These are phyloP conservation scores for Ilex paraguariensis DNA, from an alignment of 305 asterid genomes.

Conservation along the genomic window DNA sequence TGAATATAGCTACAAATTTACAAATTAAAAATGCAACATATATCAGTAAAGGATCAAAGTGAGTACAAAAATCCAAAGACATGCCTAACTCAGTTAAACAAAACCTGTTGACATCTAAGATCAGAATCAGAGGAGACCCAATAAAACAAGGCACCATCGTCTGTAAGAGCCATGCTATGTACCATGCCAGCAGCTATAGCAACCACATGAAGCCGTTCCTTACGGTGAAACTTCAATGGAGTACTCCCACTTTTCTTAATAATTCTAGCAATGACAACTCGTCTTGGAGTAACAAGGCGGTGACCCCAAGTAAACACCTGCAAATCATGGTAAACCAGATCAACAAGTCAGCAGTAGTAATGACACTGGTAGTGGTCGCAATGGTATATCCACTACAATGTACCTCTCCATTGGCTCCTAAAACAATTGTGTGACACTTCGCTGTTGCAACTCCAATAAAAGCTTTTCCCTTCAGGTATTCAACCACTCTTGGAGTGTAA, in stretches of 20 bases:
- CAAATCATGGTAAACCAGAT: slow-evolving; percentile 14
- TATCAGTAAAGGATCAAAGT: not conserved
- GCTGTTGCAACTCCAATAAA: slow-evolving; percentile 76
- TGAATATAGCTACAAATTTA: slow-evolving; percentile 44
- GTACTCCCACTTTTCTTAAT: slow-evolving; percentile 58
- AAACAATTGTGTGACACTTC: slow-evolving; percentile 84
- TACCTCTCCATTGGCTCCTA: slow-evolving; percentile 98
- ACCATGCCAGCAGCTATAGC: slow-evolving; percentile 85
- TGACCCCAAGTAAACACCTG: slow-evolving; percentile 99
- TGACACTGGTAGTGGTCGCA: not conserved
- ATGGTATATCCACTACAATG: slow-evolving; percentile 3
- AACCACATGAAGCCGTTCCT: slow-evolving; percentile 69
- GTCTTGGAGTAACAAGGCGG: slow-evolving; percentile 85
- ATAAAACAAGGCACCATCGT: slow-evolving; percentile 87
- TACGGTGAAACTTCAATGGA: slow-evolving; percentile 72
- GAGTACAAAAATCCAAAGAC: slow-evolving; percentile 1
- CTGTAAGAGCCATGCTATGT: slow-evolving; percentile 82
- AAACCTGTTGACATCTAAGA: slow-evolving; percentile 76
- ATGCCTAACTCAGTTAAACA: slow-evolving; percentile 4
- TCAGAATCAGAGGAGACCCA: slow-evolving; percentile 91
- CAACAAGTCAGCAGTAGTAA: not conserved
- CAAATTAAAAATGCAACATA: slow-evolving; percentile 8
- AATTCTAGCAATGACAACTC: slow-evolving; percentile 69
- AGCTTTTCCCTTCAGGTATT: slow-evolving; percentile 79
- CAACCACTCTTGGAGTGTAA: slow-evolving; percentile 90